A percentile compares a stretch with the other conserved stretches of the same genome.
These are phyloP conservation scores for Ceratobasidium sp. DNA, from an alignment of 1,284 basidiomycete genomes.

Conservation along the genomic window DNA sequence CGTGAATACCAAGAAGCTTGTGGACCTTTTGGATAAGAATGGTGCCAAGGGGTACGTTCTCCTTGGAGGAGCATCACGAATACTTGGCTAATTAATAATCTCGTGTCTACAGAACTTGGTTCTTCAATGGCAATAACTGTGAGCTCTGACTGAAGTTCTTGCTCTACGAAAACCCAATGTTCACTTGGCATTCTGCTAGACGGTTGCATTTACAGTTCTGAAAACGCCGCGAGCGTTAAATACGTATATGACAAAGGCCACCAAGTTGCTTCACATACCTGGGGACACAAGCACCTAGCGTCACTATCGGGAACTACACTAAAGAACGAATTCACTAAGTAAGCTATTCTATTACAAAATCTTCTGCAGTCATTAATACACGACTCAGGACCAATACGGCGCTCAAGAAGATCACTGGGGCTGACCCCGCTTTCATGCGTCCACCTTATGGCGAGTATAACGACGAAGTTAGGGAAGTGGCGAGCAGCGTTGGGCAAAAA, in stretches of 20 bases:
- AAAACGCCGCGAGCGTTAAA: constrained; percentile 22
- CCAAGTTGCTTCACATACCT: constrained; percentile 41
- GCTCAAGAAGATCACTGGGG: constrained; percentile 33
- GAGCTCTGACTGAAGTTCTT: neutral
- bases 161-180: too few species aligned
- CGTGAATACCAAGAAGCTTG: constrained; percentile 13
- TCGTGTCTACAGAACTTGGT: constrained; percentile 19
- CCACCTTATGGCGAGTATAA: constrained; percentile 49
- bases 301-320: neutral
- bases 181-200: neutral
- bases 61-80: neutral
- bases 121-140: constrained; percentile 43
- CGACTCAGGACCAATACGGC: constrained; percentile 25
- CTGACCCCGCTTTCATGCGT: constrained; percentile 40
- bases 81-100: neutral
- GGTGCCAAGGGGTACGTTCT: constrained; percentile 26
- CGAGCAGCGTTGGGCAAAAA: too few species aligned
- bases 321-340: constrained; percentile 28
- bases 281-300: constrained; percentile 22
- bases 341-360: neutral
- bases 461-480: constrained; percentile 1
- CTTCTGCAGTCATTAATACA: neutral
- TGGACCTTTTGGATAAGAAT: neutral
- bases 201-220: constrained; percentile 29
- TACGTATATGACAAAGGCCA: constrained; percentile 38